Base-by-base conservation (phyloP, 2,329 filamentous ascomycete species). In the Lasiodiplodia sp. region DNA sequence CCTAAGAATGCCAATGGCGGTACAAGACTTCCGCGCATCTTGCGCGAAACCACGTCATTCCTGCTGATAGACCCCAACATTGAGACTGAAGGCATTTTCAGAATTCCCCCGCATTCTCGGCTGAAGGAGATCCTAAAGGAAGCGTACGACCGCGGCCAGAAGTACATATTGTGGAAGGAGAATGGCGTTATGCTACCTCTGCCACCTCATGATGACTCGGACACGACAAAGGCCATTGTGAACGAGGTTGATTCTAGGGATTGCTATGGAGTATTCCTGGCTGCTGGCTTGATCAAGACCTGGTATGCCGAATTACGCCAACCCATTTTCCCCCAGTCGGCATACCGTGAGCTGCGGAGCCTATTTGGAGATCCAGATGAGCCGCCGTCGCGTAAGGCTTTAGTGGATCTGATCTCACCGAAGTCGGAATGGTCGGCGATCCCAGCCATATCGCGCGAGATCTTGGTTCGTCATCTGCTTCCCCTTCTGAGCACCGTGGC, bases 281-380 rank as follows among this genome's bases (percentile, higher is more conserved):
- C 85, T 3, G 84, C 85, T 11, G 83, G 81, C 7, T 72, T 88
- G 55, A 84, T 87, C 76, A 88, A 88, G 73, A 75, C 82, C 10
- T 88, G 86, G 84, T 88, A 88, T 70, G 78, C 85, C 31, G 83
- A 84, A 51, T 76, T 88, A 11, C 81, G 82, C 25, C 79, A 84
- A 66, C 85, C 86, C 2, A 79, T 88, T 66, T 84, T 87, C 68
- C 83, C 85, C 0, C 79, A 80, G 37, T 79, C 80, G 8, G 81
- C 79, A 62, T 88, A 88, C 71, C 73, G 78, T n/a, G 79, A 81
- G 18, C 70, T 87, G 47, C 80, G 81, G 68, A 77, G 79, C 49
- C 74, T 80, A 16, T 85, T 82, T 70, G 80, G 80, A 2, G 74
- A 78, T 66, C 73, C 77, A 28, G 76, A 81, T 25, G 79, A 81